Base-by-base conservation (phyloP, 2,329 filamentous ascomycete genomes). In the Hypoxylon sp. region DNA sequence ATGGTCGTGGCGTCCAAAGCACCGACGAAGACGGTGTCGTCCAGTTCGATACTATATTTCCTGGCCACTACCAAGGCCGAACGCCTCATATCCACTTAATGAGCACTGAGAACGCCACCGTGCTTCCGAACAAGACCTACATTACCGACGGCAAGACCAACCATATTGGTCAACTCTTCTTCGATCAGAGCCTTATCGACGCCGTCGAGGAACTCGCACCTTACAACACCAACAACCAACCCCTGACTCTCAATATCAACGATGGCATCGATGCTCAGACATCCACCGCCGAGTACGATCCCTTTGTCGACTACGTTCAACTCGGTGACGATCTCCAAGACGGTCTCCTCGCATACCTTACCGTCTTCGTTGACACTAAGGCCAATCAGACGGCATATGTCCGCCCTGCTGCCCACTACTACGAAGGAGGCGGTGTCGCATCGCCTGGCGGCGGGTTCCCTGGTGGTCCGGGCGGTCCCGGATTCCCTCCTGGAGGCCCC, bases 131-230 rank as follows among this genome's bases (percentile, higher is more conserved):
- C 77, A 80, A 81, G 69, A 87, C 85, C 53, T 73, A 74, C 49
- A 73, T 79, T n/a, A 66, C 66, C 9, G 82, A 81, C 65, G 82
- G 85, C 30, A 80, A 79, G 48, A 80, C 85, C 43, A 83, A 84
- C 3, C 86, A 89, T 77, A 83, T 89, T 48, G 87, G 87, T n/a
- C 87, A 90, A 75, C 76, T 89, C 60, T 89, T 87, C 81, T 86
- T 88, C 75, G 85, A 89, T 75, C 84, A 88, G 71, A 79, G 81
- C 71, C 82, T 89, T 28, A 82, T 87, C 69, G 63, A 73, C 4
- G 72, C 79, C 34, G 85, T 88, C 60, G 83, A 86, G 67, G 72
- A 74, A 21, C 79, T 77, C 1, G 69, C 74, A 1, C 86, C 86
- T 1, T 84, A 85, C 75, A 73, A 51, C 34, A 74, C 74, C 58